Evolutionary conservation across 176 grass and related monocot genomes (phyloP).

Genomic region (Oropetium thomaeum): DNA sequence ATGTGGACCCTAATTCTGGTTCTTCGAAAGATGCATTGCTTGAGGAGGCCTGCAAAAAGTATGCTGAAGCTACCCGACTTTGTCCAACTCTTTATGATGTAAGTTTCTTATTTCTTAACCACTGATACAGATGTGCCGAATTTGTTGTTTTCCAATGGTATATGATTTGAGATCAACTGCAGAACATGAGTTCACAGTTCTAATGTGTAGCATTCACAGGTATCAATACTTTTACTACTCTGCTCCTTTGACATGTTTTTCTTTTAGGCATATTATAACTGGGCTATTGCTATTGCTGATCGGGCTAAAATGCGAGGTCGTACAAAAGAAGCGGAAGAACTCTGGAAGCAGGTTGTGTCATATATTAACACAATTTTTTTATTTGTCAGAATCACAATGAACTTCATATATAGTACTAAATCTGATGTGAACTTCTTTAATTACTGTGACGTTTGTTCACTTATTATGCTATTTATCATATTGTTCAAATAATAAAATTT

Average conservation of each 20-base stretch:
- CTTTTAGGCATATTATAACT: conserved; percentile 96
- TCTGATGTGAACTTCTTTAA: conserved; percentile 17
- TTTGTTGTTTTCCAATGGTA: background rate
- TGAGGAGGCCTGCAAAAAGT: conserved; percentile 99
- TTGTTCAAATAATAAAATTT: conserved; percentile 5
- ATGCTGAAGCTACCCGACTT: conserved; percentile 85
- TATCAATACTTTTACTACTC: conserved; percentile 2
- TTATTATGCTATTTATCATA: background rate
- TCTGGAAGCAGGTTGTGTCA: conserved; percentile 89
- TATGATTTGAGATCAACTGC: conserved; percentile 7
- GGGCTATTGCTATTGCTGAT: conserved; percentile 99
- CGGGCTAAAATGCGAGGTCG: conserved; percentile 97
- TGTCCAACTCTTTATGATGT: conserved; percentile 95
- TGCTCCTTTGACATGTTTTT: conserved; percentile 12
- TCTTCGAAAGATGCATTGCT: conserved; percentile 91
- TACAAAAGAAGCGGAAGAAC: conserved; percentile 98
- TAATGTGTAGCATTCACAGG: background rate
- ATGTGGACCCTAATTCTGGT: conserved; percentile 79
- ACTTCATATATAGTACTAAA: background rate
- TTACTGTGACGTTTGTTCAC: background rate
- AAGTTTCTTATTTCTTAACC: conserved; percentile 33
- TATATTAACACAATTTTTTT: background rate
- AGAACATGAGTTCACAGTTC: conserved; percentile 19
- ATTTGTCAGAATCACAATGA: background rate
- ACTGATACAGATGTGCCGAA: background rate